A percentile compares a stretch with the other conserved stretches of the same genome.
phyloP scores from a whole-genome alignment of 345 rosid species.

The Hibiscus tridactylites region DNA sequence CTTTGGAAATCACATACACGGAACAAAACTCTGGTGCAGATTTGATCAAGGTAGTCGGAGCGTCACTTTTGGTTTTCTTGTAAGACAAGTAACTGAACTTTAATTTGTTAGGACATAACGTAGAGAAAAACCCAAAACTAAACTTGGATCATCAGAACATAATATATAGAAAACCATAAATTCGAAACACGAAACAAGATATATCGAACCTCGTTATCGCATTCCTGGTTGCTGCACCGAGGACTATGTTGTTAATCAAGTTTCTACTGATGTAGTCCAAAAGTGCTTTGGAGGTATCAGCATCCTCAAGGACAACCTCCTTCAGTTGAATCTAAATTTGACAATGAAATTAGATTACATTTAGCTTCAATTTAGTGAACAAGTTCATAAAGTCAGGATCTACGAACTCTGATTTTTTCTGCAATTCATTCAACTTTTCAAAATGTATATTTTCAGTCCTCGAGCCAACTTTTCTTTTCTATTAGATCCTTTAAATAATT shows the following conservation, averaged over 20 bases:
- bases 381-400: no score
- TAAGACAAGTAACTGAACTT: neutral
- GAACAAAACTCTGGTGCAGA: slow-evolving; percentile 68
- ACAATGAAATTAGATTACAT: neutral
- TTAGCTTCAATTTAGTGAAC: no score
- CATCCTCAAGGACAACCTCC: slow-evolving; percentile 58
- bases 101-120: neutral
- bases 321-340: slow-evolving; percentile 40
- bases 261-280: slow-evolving; percentile 49
- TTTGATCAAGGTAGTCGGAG: slow-evolving; percentile 41
- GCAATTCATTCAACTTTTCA: neutral
- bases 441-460: no score
- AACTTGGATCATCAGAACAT: neutral
- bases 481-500: no score
- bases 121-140: neutral
- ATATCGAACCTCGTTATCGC: slow-evolving; percentile 46
- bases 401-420: no score
- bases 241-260: slow-evolving; percentile 43
- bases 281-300: slow-evolving; percentile 49
- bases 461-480: no score
- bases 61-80: slow-evolving; percentile 52
- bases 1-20: slow-evolving; percentile 65
- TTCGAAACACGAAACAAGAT: no score
- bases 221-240: slow-evolving; percentile 60
- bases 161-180: no score